phyloP scores from a whole-genome alignment of 2,329 filamentous ascomycete species.

The Pseudogymnoascus sp. region DNA sequence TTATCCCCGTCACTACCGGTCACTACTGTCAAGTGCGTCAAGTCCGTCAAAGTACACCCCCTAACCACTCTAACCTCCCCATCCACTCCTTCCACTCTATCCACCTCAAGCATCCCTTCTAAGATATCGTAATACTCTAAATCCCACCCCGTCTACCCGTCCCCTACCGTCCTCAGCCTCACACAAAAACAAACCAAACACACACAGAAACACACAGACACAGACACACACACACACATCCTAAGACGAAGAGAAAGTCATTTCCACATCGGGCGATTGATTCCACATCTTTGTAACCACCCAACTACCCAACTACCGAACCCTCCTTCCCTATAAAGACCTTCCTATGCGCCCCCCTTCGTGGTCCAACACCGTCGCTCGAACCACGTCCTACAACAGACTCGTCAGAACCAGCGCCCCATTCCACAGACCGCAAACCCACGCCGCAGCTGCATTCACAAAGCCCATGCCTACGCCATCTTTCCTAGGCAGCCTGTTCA shows the following conservation, averaged over 20 bases:
- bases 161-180: neutral
- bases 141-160: neutral
- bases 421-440: slow-evolving; percentile 28
- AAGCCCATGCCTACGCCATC: slow-evolving; percentile 71
- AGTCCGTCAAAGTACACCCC: no score
- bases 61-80: no score
- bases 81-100: no score
- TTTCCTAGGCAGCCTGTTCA: slow-evolving; percentile 71
- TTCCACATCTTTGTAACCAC: neutral
- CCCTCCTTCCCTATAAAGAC: slow-evolving; percentile 17
- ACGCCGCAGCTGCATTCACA: slow-evolving; percentile 34
- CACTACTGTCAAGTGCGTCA: no score
- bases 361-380: slow-evolving; percentile 37
- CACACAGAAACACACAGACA: neutral
- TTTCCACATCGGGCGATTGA: neutral
- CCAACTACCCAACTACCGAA: neutral
- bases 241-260: neutral
- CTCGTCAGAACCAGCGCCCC: slow-evolving; percentile 38
- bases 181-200: neutral
- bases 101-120: neutral
- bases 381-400: slow-evolving; percentile 19
- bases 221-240: neutral
- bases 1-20: neutral
- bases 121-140: slow-evolving; percentile 1
- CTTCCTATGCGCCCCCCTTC: slow-evolving; percentile 43